These are phyloP conservation scores for Haplosporangium sp. DNA, from an alignment of 371 early-diverging fungal genomes.

Conservation along the genomic window DNA sequence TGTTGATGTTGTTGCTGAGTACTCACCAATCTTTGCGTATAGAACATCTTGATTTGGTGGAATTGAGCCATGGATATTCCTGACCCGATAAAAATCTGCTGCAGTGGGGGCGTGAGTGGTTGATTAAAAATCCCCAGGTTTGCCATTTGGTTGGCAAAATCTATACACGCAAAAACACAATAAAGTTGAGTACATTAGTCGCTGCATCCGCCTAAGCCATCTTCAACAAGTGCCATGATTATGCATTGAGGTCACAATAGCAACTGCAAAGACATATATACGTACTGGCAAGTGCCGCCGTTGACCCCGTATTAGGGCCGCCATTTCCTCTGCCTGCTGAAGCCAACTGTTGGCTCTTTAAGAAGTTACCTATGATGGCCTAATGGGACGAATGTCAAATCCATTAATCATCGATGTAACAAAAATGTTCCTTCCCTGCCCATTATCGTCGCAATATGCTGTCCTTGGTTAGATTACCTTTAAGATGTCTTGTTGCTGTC, in stretches of 20 bases:
- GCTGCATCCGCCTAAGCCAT: no score
- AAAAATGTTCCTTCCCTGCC: background rate
- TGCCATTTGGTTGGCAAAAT: slow-evolving; percentile 19
- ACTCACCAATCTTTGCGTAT: slow-evolving; percentile 8
- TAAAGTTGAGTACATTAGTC: background rate
- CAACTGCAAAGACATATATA: background rate
- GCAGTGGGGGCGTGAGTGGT: slow-evolving; percentile 29
- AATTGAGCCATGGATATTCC: slow-evolving; percentile 28
- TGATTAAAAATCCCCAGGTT: slow-evolving; percentile 32
- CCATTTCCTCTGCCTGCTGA: slow-evolving; percentile 19
- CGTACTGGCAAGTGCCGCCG: slow-evolving; percentile 27
- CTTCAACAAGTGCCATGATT: no score
- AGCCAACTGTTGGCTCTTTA: slow-evolving; percentile 38
- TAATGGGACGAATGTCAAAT: background rate
- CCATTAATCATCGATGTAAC: background rate
- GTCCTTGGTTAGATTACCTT: slow-evolving; percentile 1
- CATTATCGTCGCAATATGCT: background rate
- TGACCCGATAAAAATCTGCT: slow-evolving; percentile 13
- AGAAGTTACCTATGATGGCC: slow-evolving; percentile 20
- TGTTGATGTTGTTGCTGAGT: slow-evolving; percentile 8
- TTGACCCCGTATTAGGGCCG: background rate
- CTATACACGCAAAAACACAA: slow-evolving; percentile 2
- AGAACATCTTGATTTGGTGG: slow-evolving; percentile 17
- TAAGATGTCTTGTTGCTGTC: slow-evolving; percentile 17
- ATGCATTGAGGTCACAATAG: no score